phyloP scores from a whole-genome alignment of 805 yeast genomes.

The Candida xyloterini region DNA sequence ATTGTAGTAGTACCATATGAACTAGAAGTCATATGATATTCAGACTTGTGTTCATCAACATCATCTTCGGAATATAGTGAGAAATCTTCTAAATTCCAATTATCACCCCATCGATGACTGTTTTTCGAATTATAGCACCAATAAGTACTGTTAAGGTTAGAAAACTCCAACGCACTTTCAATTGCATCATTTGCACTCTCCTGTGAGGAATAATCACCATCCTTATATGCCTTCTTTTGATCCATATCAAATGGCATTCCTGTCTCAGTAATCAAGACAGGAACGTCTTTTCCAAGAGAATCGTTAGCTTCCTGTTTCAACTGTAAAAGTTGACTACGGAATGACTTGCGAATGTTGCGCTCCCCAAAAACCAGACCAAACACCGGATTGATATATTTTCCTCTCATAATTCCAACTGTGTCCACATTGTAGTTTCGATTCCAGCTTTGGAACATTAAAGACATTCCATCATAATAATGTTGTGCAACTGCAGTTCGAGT shows the following conservation, averaged over 20 bases:
- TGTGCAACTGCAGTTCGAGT: slow-evolving; percentile 71
- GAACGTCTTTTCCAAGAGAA: slow-evolving; percentile 59
- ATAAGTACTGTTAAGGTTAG: slow-evolving; percentile 66
- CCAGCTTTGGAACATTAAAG: slow-evolving; percentile 91
- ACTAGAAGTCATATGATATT: slow-evolving; percentile 13
- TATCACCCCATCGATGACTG: slow-evolving; percentile 82
- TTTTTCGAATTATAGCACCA: slow-evolving; percentile 84
- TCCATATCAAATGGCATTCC: slow-evolving; percentile 98
- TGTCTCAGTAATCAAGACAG: slow-evolving; percentile 85
- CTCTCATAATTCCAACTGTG: slow-evolving; percentile 83
- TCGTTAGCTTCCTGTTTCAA: slow-evolving; percentile 62
- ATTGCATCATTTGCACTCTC: slow-evolving; percentile 82
- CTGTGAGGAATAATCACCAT: slow-evolving; percentile 71
- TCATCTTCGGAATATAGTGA: slow-evolving; percentile 81
- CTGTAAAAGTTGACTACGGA: slow-evolving; percentile 64
- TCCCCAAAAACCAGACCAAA: slow-evolving; percentile 83
- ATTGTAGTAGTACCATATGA: slow-evolving; percentile 17
- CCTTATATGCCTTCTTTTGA: slow-evolving; percentile 61
- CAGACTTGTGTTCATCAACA: slow-evolving; percentile 17
- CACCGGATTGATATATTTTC: slow-evolving; percentile 67
- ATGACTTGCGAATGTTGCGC: slow-evolving; percentile 65
- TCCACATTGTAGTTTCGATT: slow-evolving; percentile 78
- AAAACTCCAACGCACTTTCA: slow-evolving; percentile 72
- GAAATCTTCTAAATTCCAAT: slow-evolving; percentile 92
- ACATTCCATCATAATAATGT: slow-evolving; percentile 93